Percentiles rank a stretch among this genome's conserved stretches.
These are phyloP conservation scores for Mucor velutinosus DNA, from an alignment of 371 early-diverging fungal species.

Conservation along the genomic window DNA sequence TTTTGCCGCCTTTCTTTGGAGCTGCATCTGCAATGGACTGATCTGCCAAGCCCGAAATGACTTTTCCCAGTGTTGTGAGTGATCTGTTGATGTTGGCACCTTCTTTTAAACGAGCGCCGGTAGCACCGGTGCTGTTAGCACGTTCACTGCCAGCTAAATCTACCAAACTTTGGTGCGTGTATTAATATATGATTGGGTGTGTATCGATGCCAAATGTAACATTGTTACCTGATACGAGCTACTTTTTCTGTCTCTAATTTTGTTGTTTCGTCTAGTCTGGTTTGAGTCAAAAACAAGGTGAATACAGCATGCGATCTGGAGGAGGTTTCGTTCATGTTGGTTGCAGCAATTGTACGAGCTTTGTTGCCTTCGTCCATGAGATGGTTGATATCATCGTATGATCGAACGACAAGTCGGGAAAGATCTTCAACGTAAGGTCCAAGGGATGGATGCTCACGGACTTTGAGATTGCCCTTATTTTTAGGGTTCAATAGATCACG, in stretches of 20 bases:
- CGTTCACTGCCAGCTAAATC: conserved; percentile 97
- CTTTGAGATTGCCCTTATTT: conserved; percentile 78
- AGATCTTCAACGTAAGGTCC: conserved; percentile 95
- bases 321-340: conserved; percentile 95
- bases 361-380: conserved; percentile 91
- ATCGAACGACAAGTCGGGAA: conserved; percentile 79
- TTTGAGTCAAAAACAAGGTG: conserved; percentile 80
- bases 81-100: conserved; percentile 98
- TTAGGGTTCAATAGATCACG: conserved; percentile 89
- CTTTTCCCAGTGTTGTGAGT: conserved; percentile 95
- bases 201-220: neutral
- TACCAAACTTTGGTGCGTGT: conserved; percentile 58
- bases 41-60: conserved; percentile 94
- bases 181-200: neutral
- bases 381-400: conserved; percentile 75
- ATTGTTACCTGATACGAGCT: conserved; percentile 62
- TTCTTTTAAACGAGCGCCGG: conserved; percentile 95
- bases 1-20: conserved; percentile 41
- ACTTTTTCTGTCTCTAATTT: conserved; percentile 76
- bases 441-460: conserved; percentile 86
- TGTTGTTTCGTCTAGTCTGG: conserved; percentile 57
- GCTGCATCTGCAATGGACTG: conserved; percentile 47
- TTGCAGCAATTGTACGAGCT: conserved; percentile 90
- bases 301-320: conserved; percentile 96
- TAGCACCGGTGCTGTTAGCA: conserved; percentile 93